phyloP scores from a whole-genome alignment of 2,329 filamentous ascomycete genomes.

The Claviceps digitariae region DNA sequence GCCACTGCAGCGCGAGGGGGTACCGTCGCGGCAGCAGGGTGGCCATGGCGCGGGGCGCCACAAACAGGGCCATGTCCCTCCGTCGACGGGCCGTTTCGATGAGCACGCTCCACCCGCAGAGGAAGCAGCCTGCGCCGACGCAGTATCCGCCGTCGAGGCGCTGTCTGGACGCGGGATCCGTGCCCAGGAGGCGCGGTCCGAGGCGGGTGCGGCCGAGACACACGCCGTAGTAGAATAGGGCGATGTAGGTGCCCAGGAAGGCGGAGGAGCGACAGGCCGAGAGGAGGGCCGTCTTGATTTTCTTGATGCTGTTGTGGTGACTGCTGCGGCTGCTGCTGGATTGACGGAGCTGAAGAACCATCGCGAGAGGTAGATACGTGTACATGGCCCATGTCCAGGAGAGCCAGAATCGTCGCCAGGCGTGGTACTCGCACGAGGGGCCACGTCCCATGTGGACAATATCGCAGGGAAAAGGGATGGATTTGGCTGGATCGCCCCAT shows the following conservation, averaged over 20 bases:
- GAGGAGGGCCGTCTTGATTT: slow-evolving; percentile 37
- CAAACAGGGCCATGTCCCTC: slow-evolving; percentile 68
- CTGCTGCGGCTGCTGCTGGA: slow-evolving; percentile 17
- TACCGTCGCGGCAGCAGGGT: slow-evolving; percentile 63
- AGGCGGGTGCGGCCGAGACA: slow-evolving; percentile 63
- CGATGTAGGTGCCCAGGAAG: slow-evolving; percentile 66
- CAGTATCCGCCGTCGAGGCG: slow-evolving; percentile 51
- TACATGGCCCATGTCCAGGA: slow-evolving; percentile 63
- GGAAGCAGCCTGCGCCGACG: slow-evolving; percentile 54
- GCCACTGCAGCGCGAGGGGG: slow-evolving; percentile 45
- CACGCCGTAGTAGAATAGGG: slow-evolving; percentile 73
- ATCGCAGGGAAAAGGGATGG: slow-evolving; percentile 66
- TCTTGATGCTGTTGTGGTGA: slow-evolving; percentile 22
- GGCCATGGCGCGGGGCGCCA: slow-evolving; percentile 63
- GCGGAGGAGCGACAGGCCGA: slow-evolving; percentile 58
- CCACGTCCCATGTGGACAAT: slow-evolving; percentile 72
- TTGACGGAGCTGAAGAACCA: slow-evolving; percentile 43
- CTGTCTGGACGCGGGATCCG: slow-evolving; percentile 31
- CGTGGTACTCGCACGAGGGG: slow-evolving; percentile 61
- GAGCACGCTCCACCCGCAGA: slow-evolving; percentile 74
- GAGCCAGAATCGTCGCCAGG: slow-evolving; percentile 49
- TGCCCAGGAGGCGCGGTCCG: slow-evolving; percentile 54
- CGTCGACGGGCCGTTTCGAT: slow-evolving; percentile 52
- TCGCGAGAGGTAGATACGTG: slow-evolving; percentile 64
- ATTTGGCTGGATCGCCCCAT: slow-evolving; percentile 59